These are phyloP conservation scores for Mortierella sp. DNA, from an alignment of 371 early-diverging fungal species.

Conservation along the genomic window DNA sequence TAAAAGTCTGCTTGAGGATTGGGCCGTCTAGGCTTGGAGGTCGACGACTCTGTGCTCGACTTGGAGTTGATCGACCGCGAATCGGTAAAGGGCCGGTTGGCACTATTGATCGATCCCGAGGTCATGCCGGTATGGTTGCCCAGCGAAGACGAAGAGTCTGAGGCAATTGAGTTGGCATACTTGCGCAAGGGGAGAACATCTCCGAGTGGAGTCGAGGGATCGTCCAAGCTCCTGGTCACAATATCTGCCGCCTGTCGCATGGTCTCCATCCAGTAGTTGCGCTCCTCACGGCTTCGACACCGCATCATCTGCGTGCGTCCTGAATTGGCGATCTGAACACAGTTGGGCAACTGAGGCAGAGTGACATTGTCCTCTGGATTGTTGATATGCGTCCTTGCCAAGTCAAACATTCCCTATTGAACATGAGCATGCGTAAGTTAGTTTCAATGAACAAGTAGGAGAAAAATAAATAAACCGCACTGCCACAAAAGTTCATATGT, in stretches of 20 bases:
- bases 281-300: constrained; percentile 54
- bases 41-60: constrained; percentile 20
- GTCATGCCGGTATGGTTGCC: constrained; percentile 26
- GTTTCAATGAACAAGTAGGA: neutral
- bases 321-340: constrained; percentile 46
- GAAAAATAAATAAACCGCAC: neutral
- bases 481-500: neutral
- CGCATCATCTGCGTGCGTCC: constrained; percentile 57
- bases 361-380: constrained; percentile 53
- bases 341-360: constrained; percentile 52
- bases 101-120: constrained; percentile 26
- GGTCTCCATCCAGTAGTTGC: constrained; percentile 50
- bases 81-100: constrained; percentile 21
- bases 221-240: constrained; percentile 23
- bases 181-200: constrained; percentile 29
- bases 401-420: constrained; percentile 50
- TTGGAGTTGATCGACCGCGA: constrained; percentile 44
- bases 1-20: constrained; percentile 56
- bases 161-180: constrained; percentile 44
- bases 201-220: constrained; percentile 12
- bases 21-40: constrained; percentile 26
- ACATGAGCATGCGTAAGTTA: neutral
- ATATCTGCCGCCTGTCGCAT: constrained; percentile 42
- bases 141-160: constrained; percentile 29
- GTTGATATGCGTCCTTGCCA: constrained; percentile 42